A percentile compares a stretch with the other conserved stretches of the same genome.
phyloP scores from a whole-genome alignment of 768 basidiomycete genomes.

The Phaffia australis region DNA sequence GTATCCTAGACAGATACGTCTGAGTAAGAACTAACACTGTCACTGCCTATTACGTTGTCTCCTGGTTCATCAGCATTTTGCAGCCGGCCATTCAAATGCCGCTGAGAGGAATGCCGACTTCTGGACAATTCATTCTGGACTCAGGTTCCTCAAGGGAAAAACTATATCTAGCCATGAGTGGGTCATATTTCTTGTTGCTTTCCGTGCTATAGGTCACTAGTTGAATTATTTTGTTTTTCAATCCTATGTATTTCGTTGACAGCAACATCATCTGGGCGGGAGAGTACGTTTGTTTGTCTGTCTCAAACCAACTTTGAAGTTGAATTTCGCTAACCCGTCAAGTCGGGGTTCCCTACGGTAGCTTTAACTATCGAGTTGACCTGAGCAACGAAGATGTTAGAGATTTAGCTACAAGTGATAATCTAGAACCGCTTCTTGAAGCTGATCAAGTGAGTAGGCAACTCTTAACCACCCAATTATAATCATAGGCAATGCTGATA shows the following conservation, averaged over 20 bases:
- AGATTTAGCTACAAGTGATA: conserved; percentile 51
- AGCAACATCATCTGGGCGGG: conserved; percentile 91
- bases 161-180: conserved; percentile 84
- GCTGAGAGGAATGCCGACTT: conserved; percentile 90
- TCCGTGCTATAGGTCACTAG: too few relatives aligned
- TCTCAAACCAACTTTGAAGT: neutral
- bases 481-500: too few relatives aligned
- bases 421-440: conserved; percentile 61
- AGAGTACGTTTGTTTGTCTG: conserved; percentile 49
- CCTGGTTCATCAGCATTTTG: conserved; percentile 51
- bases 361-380: conserved; percentile 74
- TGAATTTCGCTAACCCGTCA: neutral
- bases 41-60: too few relatives aligned
- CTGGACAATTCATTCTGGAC: conserved; percentile 65
- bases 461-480: too few relatives aligned
- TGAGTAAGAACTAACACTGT: too few relatives aligned
- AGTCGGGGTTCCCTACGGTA: too few relatives aligned
- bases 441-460: conserved; percentile 65
- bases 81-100: conserved; percentile 84
- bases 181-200: conserved; percentile 31
- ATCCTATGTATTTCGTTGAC: conserved; percentile 14
- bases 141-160: conserved; percentile 84
- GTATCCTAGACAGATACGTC: too few relatives aligned
- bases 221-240: neutral
- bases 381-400: conserved; percentile 73